Percentiles rank a stretch among this genome's conserved stretches.
phyloP scores from a whole-genome alignment of 2,329 filamentous ascomycete species.

The Penicillium polonicum region DNA sequence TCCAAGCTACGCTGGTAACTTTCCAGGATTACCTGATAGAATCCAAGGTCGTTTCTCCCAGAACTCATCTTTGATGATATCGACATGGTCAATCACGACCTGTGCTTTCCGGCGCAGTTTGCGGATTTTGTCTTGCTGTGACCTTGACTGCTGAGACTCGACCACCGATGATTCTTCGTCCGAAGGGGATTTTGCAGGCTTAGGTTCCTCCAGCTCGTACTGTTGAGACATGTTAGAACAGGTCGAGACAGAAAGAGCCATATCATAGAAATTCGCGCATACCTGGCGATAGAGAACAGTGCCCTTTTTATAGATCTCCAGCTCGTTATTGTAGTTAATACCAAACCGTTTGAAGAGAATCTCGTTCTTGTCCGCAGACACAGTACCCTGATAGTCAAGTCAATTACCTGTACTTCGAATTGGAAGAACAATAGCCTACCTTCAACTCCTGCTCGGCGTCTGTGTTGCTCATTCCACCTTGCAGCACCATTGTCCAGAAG shows the following conservation, averaged over 20 bases:
- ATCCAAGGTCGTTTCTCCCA: slow-evolving; percentile 88
- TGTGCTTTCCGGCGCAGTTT: slow-evolving; percentile 78
- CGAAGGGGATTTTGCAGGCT: slow-evolving; percentile 31
- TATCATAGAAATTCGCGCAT: slow-evolving; percentile 9
- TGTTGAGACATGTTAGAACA: slow-evolving; percentile 33
- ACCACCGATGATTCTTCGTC: slow-evolving; percentile 22
- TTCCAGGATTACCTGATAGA: slow-evolving; percentile 70
- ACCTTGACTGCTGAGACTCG: slow-evolving; percentile 64
- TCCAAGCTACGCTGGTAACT: slow-evolving; percentile 54
- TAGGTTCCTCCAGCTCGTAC: slow-evolving; percentile 68
- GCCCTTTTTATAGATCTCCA: slow-evolving; percentile 88
- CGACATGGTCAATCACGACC: slow-evolving; percentile 79
- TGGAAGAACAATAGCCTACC: slow-evolving; percentile 44
- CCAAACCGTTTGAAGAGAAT: slow-evolving; percentile 84
- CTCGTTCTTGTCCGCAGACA: slow-evolving; percentile 90
- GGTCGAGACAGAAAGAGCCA: not conserved
- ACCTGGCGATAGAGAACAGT: slow-evolving; percentile 85
- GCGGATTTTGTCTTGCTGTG: slow-evolving; percentile 77
- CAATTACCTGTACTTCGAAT: not conserved
- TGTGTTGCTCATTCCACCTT: slow-evolving; percentile 70
- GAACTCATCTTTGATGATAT: slow-evolving; percentile 94
- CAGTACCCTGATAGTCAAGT: slow-evolving; percentile 63
- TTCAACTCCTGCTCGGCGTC: slow-evolving; percentile 80
- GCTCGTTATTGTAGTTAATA: slow-evolving; percentile 98
- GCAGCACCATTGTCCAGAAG: slow-evolving; percentile 84